These are phyloP conservation scores for Cyclotella kingstonii DNA, from an alignment of 108 stramenopile genomes.

Conservation along the genomic window DNA sequence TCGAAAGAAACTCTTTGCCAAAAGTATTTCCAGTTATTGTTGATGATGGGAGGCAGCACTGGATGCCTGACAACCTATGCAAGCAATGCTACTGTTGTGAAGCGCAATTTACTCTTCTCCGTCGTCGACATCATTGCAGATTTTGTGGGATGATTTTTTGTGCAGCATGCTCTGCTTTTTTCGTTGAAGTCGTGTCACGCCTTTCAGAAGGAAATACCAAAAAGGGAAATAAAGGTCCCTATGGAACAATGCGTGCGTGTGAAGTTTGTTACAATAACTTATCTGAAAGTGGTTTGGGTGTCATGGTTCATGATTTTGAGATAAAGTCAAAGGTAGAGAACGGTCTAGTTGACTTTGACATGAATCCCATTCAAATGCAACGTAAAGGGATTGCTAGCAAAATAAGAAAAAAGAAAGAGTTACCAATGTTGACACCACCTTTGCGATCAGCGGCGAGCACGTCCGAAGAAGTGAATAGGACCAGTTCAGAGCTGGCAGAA, in stretches of 20 bases:
- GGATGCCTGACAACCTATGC: slow-evolving; percentile 94
- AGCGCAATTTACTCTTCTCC: slow-evolving; percentile 90
- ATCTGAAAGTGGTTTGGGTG: slow-evolving; percentile 44
- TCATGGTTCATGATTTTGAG: slow-evolving; percentile 25
- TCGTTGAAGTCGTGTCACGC: slow-evolving; percentile 62
- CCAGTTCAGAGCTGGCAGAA: slow-evolving; percentile 17
- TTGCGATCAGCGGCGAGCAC: not conserved
- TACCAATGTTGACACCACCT: slow-evolving; percentile 13
- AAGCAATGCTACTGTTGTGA: slow-evolving; percentile 94
- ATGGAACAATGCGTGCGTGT: slow-evolving; percentile 64
- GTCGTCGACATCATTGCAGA: slow-evolving; percentile 95
- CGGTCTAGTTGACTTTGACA: slow-evolving; percentile 7
- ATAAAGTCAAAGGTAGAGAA: not conserved
- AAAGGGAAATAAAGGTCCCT: slow-evolving; percentile 15
- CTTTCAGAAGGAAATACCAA: not conserved
- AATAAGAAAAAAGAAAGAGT: too few relatives aligned
- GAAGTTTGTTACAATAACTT: slow-evolving; percentile 79
- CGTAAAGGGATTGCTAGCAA: too few relatives aligned
- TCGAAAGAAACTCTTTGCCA: not conserved
- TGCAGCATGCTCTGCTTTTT: slow-evolving; percentile 85
- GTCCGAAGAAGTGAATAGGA: not conserved
- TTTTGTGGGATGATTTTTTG: slow-evolving; percentile 99
- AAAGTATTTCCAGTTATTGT: slow-evolving; percentile 37
- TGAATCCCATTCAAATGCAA: not conserved
- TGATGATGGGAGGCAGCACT: slow-evolving; percentile 65